phyloP scores from a whole-genome alignment of 352 stramenopile species.

The Globisporangium spinosum region DNA sequence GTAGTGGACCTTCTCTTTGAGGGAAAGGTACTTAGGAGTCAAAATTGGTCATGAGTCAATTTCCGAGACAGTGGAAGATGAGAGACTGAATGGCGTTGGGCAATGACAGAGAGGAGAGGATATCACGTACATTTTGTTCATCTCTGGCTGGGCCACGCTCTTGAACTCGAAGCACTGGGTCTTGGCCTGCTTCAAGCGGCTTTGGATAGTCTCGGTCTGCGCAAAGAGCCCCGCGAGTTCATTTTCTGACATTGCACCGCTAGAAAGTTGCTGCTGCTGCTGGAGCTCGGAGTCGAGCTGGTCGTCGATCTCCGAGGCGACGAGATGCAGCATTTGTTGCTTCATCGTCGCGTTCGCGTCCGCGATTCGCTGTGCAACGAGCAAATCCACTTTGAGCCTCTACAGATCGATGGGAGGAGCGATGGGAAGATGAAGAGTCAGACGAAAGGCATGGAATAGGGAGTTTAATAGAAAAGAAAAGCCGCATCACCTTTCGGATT shows the following conservation, averaged over 20 bases:
- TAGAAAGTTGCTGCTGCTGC: neutral
- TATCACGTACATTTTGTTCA: slow-evolving; percentile 57
- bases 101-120: neutral
- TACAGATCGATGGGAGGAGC: slow-evolving; percentile 9
- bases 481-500: slow-evolving; percentile 48
- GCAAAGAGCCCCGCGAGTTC: slow-evolving; percentile 44
- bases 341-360: slow-evolving; percentile 59
- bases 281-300: slow-evolving; percentile 16
- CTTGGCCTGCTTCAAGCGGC: slow-evolving; percentile 62
- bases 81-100: neutral
- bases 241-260: slow-evolving; percentile 26
- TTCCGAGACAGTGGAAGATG: neutral
- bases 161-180: slow-evolving; percentile 68
- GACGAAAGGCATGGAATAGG: neutral
- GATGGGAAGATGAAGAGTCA: neutral
- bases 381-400: slow-evolving; percentile 71
- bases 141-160: slow-evolving; percentile 40
- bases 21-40: slow-evolving; percentile 53
- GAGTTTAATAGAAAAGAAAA: neutral
- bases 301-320: slow-evolving; percentile 27
- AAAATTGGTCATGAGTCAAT: neutral
- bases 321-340: slow-evolving; percentile 63
- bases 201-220: slow-evolving; percentile 42
- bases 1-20: slow-evolving; percentile 81
- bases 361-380: slow-evolving; percentile 66